These are phyloP conservation scores for Hyaloscypha hepaticicola DNA, from an alignment of 495 filamentous ascomycete genomes.

Conservation along the genomic window DNA sequence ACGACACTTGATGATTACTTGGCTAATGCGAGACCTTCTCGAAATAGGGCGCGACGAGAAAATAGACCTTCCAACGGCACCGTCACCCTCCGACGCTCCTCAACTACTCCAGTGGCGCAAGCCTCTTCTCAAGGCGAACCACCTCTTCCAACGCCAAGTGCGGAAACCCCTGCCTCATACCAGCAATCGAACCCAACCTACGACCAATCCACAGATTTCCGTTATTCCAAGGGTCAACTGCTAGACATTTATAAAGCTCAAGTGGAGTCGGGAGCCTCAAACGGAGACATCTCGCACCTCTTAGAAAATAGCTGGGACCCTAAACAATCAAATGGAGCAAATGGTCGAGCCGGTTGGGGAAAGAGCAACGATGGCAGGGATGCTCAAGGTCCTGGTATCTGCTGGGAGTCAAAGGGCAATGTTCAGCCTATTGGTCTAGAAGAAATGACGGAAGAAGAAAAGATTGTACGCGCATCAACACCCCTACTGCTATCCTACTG, in stretches of 20 bases:
- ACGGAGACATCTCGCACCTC: slow-evolving; percentile 64
- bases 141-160: slow-evolving; percentile 8
- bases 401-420: slow-evolving; percentile 81
- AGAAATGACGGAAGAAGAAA: slow-evolving; percentile 81
- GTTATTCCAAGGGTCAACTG: slow-evolving; percentile 83
- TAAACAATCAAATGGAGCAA: slow-evolving; percentile 57
- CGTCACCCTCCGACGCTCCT: slow-evolving; percentile 82
- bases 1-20: not conserved
- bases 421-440: slow-evolving; percentile 70
- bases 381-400: slow-evolving; percentile 69
- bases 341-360: slow-evolving; percentile 66
- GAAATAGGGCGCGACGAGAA: slow-evolving; percentile 35
- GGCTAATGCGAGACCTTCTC: not conserved
- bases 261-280: slow-evolving; percentile 51
- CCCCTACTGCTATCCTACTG: slow-evolving; percentile 20
- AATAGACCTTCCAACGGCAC: slow-evolving; percentile 26
- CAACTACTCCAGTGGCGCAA: slow-evolving; percentile 58
- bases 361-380: slow-evolving; percentile 58
- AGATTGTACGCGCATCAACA: slow-evolving; percentile 58
- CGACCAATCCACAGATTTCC: slow-evolving; percentile 50
- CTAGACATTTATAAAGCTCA: slow-evolving; percentile 70
- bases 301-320: slow-evolving; percentile 78
- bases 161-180: slow-evolving; percentile 38
- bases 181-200: slow-evolving; percentile 38
- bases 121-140: slow-evolving; percentile 44